Conservation (phyloP, 176 grass and related monocot species). For the Tillandsia fasciculata region DNA sequence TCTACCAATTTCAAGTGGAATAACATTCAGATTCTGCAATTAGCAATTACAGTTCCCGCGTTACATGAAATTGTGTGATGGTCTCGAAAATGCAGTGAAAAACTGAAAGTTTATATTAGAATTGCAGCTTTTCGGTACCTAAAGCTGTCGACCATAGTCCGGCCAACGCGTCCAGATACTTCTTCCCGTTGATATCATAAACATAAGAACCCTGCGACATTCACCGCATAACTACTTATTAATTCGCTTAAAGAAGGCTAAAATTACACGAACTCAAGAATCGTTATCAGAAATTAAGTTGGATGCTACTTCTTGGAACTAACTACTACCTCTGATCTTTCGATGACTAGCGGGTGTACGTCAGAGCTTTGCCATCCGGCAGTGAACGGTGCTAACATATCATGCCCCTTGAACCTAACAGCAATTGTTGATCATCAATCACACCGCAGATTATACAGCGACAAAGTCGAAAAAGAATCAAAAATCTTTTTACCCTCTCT, state of each 20-base stretch:
- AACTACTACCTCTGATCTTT: constrained; percentile 71
- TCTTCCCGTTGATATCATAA: constrained; percentile 81
- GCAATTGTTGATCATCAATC: neutral
- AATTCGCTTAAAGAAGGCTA: neutral
- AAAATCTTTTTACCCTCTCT: constrained; percentile 45
- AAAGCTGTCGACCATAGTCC: constrained; percentile 94
- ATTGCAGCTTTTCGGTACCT: constrained; percentile 36
- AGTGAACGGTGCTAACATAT: constrained; percentile 96
- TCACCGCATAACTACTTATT: neutral
- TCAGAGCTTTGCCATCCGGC: constrained; percentile 95
- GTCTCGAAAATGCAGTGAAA: neutral
- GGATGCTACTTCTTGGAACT: neutral
- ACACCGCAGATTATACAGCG: neutral
- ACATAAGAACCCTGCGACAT: constrained; percentile 70
- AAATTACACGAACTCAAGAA: neutral
- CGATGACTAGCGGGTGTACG: constrained; percentile 70
- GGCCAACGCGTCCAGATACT: constrained; percentile 84
- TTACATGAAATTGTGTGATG: neutral
- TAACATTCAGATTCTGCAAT: too few relatives aligned
- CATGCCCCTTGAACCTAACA: constrained; percentile 85
- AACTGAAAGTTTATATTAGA: neutral
- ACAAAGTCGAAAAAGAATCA: neutral
- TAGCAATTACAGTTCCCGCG: too few relatives aligned
- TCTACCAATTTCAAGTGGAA: neutral
- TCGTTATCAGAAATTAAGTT: neutral